Evolutionary conservation across 192 early-diverging fungal species (phyloP).

Genomic region (Jimgerdemannia lactiflua): DNA sequence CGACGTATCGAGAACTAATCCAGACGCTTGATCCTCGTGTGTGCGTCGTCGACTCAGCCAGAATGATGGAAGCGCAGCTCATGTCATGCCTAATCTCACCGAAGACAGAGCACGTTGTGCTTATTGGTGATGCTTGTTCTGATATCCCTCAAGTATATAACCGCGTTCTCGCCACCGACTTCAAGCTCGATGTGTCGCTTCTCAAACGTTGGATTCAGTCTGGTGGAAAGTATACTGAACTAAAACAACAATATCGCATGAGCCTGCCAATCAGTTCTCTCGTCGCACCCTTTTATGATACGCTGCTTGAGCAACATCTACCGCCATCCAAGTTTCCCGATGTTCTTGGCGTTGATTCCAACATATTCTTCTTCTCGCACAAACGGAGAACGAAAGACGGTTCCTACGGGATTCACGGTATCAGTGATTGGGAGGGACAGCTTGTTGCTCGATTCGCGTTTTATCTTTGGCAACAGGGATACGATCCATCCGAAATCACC

Average conservation of each 20-base stretch:
- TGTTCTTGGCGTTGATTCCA: constrained; percentile 4
- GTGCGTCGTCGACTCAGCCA: constrained; percentile 20
- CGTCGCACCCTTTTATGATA: neutral
- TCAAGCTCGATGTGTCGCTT: constrained; percentile 9
- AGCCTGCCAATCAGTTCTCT: neutral
- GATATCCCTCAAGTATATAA: neutral
- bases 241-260: constrained; percentile 31
- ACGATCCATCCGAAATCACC: neutral
- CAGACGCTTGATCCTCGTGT: constrained; percentile 5
- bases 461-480: constrained; percentile 13
- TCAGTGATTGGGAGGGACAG: constrained; percentile 8
- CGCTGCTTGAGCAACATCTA: neutral
- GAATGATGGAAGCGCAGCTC: constrained; percentile 12
- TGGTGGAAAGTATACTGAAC: constrained; percentile 3
- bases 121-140: constrained; percentile 15
- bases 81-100: constrained; percentile 1
- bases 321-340: constrained; percentile 2
- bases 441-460: constrained; percentile 12
- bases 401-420: neutral
- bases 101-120: constrained; percentile 22
- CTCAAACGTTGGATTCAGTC: constrained; percentile 25
- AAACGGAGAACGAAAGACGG: neutral
- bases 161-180: neutral
- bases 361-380: neutral
- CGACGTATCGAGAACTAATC: constrained; percentile 18